Evolutionary conservation across 495 filamentous ascomycete genomes (phyloP).

Genomic region (Chlorociboria aeruginascens): DNA sequence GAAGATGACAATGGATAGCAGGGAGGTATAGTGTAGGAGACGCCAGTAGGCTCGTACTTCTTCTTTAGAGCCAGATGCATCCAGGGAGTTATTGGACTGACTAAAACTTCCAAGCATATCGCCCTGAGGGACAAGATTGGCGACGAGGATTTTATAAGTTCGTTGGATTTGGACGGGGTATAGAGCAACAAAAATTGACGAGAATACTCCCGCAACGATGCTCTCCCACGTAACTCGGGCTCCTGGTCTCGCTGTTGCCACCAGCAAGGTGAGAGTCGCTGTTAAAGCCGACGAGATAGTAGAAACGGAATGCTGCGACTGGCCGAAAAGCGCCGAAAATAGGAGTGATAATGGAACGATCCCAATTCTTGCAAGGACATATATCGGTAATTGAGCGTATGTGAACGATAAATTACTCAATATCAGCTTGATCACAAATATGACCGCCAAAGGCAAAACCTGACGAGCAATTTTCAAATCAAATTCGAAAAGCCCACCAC

Average conservation of each 20-base stretch:
- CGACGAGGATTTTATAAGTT: slow-evolving; percentile 28
- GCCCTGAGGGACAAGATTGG: slow-evolving; percentile 16
- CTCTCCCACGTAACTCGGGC: slow-evolving; percentile 34
- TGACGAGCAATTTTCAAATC: slow-evolving; percentile 27
- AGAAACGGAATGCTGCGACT: slow-evolving; percentile 28
- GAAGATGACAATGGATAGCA: slow-evolving; percentile 33
- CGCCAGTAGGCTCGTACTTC: slow-evolving; percentile 34
- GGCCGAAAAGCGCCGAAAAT: slow-evolving; percentile 30
- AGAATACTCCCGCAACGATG: slow-evolving; percentile 38
- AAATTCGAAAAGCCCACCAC: slow-evolving; percentile 38
- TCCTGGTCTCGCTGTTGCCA: slow-evolving; percentile 28
- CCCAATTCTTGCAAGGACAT: slow-evolving; percentile 34
- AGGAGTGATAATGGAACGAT: slow-evolving; percentile 32
- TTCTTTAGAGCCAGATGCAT: slow-evolving; percentile 24
- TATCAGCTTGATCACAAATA: slow-evolving; percentile 34
- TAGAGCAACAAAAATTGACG: slow-evolving; percentile 34
- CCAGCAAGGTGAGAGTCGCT: slow-evolving; percentile 34
- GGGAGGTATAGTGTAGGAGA: slow-evolving; percentile 35
- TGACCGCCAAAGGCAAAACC: slow-evolving; percentile 31
- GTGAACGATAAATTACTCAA: slow-evolving; percentile 39
- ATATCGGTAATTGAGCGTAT: slow-evolving; percentile 35
- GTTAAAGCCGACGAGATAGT: slow-evolving; percentile 37
- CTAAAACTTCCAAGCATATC: slow-evolving; percentile 11
- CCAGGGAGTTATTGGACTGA: not conserved
- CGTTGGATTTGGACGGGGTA: slow-evolving; percentile 36